These are phyloP conservation scores for Saccharomycopsis hybrid DNA, from an alignment of 1,139 yeast species.

Conservation along the genomic window DNA sequence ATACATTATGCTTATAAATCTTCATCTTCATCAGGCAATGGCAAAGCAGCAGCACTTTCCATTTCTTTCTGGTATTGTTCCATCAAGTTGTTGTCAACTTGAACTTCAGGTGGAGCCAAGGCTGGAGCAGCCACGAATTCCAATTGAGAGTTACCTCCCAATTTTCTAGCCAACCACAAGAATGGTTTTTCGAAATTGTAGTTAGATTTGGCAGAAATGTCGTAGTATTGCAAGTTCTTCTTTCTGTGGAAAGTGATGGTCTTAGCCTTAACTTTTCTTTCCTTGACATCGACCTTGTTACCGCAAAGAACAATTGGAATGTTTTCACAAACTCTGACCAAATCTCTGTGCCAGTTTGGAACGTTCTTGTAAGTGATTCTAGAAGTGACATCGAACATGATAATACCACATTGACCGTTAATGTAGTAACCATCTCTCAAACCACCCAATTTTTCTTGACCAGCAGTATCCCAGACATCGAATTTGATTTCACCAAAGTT, in stretches of 20 bases:
- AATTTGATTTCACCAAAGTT: conserved; percentile 98
- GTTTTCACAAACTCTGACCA: conserved; percentile 99
- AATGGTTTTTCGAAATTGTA: conserved; percentile 99
- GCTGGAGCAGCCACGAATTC: conserved; percentile 99
- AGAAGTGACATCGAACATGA: conserved; percentile 99
- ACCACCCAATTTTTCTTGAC: conserved; percentile 99
- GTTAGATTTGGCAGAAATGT: conserved; percentile 98
- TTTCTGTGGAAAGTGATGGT: conserved; percentile 99
- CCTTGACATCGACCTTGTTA: conserved; percentile 99
- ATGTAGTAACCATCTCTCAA: conserved; percentile 99
- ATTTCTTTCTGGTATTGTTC: conserved; percentile 98
- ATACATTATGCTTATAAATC: conserved; percentile 29
- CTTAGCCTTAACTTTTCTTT: conserved; percentile 99
- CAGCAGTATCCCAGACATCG: conserved; percentile 99
- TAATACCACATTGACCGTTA: conserved; percentile 99
- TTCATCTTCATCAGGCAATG: conserved; percentile 99
- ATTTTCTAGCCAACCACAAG: conserved; percentile 99
- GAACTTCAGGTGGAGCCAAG: conserved; percentile 99
- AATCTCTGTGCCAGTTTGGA: conserved; percentile 99
- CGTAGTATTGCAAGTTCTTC: conserved; percentile 99
- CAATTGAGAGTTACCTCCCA: conserved; percentile 95
- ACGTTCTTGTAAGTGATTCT: conserved; percentile 99
- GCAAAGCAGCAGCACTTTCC: conserved; percentile 99
- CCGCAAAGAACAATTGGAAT: conserved; percentile 99
- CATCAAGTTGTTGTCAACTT: conserved; percentile 94